Evolutionary conservation across 805 yeast genomes (phyloP).

Genomic region (Hanseniaspora occidentalis): DNA sequence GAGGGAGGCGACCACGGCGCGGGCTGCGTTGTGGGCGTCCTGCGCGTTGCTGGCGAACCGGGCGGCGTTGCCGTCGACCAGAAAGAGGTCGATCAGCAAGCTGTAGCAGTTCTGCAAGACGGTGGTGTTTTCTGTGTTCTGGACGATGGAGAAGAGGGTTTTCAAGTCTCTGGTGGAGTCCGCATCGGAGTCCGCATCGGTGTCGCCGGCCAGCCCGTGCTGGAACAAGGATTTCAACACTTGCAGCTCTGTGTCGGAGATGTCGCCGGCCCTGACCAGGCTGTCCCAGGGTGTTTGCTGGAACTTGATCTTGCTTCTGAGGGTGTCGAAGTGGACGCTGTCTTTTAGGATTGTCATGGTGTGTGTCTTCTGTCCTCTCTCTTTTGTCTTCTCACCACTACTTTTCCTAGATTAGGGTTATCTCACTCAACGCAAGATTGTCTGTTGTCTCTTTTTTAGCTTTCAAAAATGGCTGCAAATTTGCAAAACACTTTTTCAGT

Average conservation of each 20-base stretch:
- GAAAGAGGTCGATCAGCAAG: conserved; percentile 20
- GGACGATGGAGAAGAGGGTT: neutral
- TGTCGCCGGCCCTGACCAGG: conserved; percentile 57
- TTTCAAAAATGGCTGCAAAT: neutral
- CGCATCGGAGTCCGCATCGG: conserved; percentile 39
- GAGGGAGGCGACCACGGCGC: conserved; percentile 15
- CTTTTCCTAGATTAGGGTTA: too few species aligned
- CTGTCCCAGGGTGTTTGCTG: conserved; percentile 91
- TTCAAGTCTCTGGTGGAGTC: conserved; percentile 22
- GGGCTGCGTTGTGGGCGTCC: too few species aligned
- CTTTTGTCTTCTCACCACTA: neutral
- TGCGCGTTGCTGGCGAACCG: too few species aligned
- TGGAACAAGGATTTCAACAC: conserved; percentile 17
- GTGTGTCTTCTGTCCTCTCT: neutral
- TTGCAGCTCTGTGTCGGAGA: conserved; percentile 57
- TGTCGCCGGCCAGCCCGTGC: conserved; percentile 15
- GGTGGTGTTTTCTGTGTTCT: conserved; percentile 17
- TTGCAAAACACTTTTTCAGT: too few species aligned
- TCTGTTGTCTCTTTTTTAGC: too few species aligned
- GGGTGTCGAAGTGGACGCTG: conserved; percentile 53
- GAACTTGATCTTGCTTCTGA: conserved; percentile 55
- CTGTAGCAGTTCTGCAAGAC: conserved; percentile 21
- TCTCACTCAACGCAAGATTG: too few species aligned
- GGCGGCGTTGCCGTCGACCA: conserved; percentile 13
- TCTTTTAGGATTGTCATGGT: conserved; percentile 32